These are phyloP conservation scores for Hydnomerulius pinastri DNA, from an alignment of 768 basidiomycete species.

Conservation along the genomic window DNA sequence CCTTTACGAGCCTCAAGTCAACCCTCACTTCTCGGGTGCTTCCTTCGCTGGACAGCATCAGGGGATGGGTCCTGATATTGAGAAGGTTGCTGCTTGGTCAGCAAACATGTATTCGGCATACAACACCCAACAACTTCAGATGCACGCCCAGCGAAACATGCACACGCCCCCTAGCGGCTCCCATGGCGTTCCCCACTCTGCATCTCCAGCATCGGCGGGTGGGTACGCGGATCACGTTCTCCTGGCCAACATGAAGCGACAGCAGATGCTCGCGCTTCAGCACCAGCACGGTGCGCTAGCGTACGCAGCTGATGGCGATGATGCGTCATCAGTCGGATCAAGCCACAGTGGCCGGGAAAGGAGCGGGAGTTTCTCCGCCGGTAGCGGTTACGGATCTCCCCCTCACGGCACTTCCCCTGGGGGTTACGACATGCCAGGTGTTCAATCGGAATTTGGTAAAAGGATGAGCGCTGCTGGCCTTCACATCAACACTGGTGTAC, in stretches of 20 bases:
- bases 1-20: slow-evolving; percentile 42
- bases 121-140: slow-evolving; percentile 22
- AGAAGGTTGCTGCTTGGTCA: slow-evolving; percentile 34
- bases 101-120: slow-evolving; percentile 31
- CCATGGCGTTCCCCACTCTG: slow-evolving; percentile 32
- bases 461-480: slow-evolving; percentile 24
- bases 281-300: slow-evolving; percentile 27
- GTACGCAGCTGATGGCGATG: slow-evolving; percentile 39
- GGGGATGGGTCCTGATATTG: slow-evolving; percentile 18
- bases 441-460: slow-evolving; percentile 29
- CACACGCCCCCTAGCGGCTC: slow-evolving; percentile 46
- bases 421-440: slow-evolving; percentile 38
- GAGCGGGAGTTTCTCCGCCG: slow-evolving; percentile 39
- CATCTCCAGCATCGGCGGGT: slow-evolving; percentile 12
- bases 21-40: slow-evolving; percentile 28
- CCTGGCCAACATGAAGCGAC: slow-evolving; percentile 25
- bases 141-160: slow-evolving; percentile 37
- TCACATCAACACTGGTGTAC: slow-evolving; percentile 27
- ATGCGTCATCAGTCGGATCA: slow-evolving; percentile 40
- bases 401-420: slow-evolving; percentile 28
- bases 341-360: slow-evolving; percentile 34
- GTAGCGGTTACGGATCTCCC: slow-evolving; percentile 35
- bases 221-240: slow-evolving; percentile 23
- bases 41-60: slow-evolving; percentile 24
- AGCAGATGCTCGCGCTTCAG: slow-evolving; percentile 35